Base-by-base conservation (phyloP, 2,329 filamentous ascomycete species). In the Septoria linicola region DNA sequence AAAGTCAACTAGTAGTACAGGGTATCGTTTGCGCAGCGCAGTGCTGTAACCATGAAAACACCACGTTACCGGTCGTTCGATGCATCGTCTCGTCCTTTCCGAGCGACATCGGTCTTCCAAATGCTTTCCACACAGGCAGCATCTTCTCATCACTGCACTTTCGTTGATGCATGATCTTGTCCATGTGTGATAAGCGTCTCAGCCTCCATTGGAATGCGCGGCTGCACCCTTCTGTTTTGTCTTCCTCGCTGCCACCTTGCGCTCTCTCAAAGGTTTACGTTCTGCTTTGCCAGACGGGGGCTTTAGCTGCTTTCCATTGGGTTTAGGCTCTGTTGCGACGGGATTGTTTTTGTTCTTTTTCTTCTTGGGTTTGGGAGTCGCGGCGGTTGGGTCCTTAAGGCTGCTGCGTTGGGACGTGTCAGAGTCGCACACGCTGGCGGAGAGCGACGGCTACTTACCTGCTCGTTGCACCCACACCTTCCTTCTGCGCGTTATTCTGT, bases 401-500 rank as follows among this genome's bases (percentile, higher is more conserved):
- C 35, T 20, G 35, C 17, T 14, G 35, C 35, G 3, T 5, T 27
- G 5, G 10, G 13, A 21, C 16, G 35, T 4, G 16, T 39, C 35
- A 39, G 19, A 8, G 17, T 17, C 16, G 20, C 3, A 3, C 7
- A 19, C 14, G 13, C n/a, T 20, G 14, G 6, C 13, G 11, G 11
- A 39, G 19, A 39, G 17, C 20, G 17, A 19, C 35, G 13, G 8
- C 19, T 17, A 39, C 35, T 39, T 17, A 39, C 35, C 17, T 39
- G 35, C 35, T 20, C 35, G 10, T 10, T 10, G 23, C 23, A 27
- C 5, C 23, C 5, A 10, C 23, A 27, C 5, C 23, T 27, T 27
- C 23, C 10, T 27, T 27, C 23, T 27, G 23, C 5, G 41, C 48
- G 16, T 51, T 44, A 17, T 44, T 51, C 25, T 51, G 35, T 32